Conservation (phyloP, 2,329 filamentous ascomycete species). For the Sclerotinia sclerotiorum region DNA sequence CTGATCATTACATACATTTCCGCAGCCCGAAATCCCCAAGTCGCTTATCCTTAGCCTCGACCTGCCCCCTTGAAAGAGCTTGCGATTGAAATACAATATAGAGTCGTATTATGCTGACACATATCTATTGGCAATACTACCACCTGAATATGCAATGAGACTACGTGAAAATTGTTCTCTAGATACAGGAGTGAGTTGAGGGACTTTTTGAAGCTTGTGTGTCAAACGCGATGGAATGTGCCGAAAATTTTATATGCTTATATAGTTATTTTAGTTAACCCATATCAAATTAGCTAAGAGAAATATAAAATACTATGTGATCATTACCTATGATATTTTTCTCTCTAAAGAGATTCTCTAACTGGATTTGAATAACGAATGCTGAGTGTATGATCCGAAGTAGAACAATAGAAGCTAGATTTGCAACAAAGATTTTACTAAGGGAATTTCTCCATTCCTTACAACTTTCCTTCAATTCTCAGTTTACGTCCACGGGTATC, state of each 20-base stretch:
- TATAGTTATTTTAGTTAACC: no score
- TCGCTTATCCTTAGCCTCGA: background rate
- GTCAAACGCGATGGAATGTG: no score
- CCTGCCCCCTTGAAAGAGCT: background rate
- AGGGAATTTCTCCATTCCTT: background rate
- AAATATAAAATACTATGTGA: no score
- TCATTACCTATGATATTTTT: no score
- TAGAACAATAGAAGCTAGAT: no score
- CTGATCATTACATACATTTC: background rate
- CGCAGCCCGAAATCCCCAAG: background rate
- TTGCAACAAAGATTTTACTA: background rate
- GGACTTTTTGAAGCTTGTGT: no score
- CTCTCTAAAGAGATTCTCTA: no score
- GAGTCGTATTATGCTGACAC: background rate
- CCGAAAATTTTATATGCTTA: no score
- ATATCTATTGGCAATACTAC: background rate
- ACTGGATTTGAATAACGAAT: no score
- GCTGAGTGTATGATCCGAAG: no score
- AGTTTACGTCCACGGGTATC: conserved; percentile 15
- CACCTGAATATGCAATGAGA: background rate
- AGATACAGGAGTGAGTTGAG: background rate
- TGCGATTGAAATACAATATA: background rate
- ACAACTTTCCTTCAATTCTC: background rate
- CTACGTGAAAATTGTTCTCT: background rate
- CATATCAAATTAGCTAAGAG: no score